phyloP scores from a whole-genome alignment of 2,329 filamentous ascomycete species.

The Colletotrichum tropicale region DNA sequence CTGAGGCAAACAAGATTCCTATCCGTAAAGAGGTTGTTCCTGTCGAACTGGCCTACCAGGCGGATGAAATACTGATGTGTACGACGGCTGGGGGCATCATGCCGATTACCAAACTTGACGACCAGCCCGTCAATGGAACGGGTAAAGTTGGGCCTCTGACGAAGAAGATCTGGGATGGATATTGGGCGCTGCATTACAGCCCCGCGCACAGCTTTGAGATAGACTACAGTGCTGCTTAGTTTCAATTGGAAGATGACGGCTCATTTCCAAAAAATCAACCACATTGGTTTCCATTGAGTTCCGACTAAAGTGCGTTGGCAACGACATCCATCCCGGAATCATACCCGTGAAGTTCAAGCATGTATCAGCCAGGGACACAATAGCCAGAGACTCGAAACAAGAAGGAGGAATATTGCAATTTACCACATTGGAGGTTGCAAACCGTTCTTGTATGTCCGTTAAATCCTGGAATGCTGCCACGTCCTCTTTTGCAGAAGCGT shows the following conservation, averaged over 20 bases:
- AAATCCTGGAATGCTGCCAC: not conserved
- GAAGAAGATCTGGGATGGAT: constrained; percentile 52
- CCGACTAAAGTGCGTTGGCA: not conserved
- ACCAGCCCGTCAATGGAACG: constrained; percentile 36
- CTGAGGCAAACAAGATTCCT: constrained; percentile 33
- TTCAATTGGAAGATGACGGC: not conserved
- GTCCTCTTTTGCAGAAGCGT: not conserved
- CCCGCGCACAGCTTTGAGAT: constrained; percentile 36
- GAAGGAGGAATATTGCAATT: not conserved
- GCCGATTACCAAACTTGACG: constrained; percentile 54
- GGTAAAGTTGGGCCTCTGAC: constrained; percentile 51
- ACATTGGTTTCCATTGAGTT: not conserved
- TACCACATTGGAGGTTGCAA: not conserved
- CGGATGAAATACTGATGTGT: constrained; percentile 57
- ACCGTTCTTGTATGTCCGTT: not conserved
- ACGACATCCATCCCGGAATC: not conserved
- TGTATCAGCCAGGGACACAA: not conserved
- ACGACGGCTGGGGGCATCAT: constrained; percentile 60
- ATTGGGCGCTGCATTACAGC: constrained; percentile 54
- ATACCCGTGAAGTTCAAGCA: not conserved
- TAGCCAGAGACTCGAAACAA: not conserved
- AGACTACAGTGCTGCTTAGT: constrained; percentile 25
- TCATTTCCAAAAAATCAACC: not conserved
- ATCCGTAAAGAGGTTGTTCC: constrained; percentile 45
- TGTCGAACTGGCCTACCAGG: constrained; percentile 41